Conservation (phyloP, 257 asterid species). For the Craterostigma plantagineum region DNA sequence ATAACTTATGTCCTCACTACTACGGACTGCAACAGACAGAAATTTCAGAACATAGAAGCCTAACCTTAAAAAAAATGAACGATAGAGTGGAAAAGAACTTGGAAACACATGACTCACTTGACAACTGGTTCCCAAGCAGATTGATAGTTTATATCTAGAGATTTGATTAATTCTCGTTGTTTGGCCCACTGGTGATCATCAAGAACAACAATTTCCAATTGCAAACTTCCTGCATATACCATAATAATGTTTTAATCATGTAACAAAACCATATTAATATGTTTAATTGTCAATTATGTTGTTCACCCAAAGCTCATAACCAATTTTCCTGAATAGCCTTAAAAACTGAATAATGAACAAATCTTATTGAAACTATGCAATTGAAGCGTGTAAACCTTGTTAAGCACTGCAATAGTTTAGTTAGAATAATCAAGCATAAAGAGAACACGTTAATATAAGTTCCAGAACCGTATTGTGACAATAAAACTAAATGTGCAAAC, state of each 20-base stretch:
- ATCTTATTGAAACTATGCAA: too few species aligned
- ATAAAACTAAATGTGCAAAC: slow-evolving; percentile 11
- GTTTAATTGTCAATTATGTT: neutral
- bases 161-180: slow-evolving; percentile 38
- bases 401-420: too few species aligned
- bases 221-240: slow-evolving; percentile 22
- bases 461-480: slow-evolving; percentile 1
- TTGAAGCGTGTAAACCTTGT: too few species aligned
- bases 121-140: slow-evolving; percentile 28
- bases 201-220: slow-evolving; percentile 33
- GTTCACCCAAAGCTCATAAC: too few species aligned
- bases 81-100: slow-evolving; percentile 5
- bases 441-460: neutral
- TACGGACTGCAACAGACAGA: neutral
- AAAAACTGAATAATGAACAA: too few species aligned
- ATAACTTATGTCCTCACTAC: too few species aligned
- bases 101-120: slow-evolving; percentile 23
- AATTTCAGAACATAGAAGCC: neutral
- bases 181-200: slow-evolving; percentile 38
- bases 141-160: slow-evolving; percentile 38
- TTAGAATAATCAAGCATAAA: too few species aligned
- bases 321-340: too few species aligned
- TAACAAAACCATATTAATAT: slow-evolving; percentile 3
- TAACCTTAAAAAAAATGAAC: neutral
- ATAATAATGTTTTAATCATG: slow-evolving; percentile 4